Evolutionary conservation across 2,329 filamentous ascomycete species (phyloP).

Genomic region (Fusarium praegraminearum): DNA sequence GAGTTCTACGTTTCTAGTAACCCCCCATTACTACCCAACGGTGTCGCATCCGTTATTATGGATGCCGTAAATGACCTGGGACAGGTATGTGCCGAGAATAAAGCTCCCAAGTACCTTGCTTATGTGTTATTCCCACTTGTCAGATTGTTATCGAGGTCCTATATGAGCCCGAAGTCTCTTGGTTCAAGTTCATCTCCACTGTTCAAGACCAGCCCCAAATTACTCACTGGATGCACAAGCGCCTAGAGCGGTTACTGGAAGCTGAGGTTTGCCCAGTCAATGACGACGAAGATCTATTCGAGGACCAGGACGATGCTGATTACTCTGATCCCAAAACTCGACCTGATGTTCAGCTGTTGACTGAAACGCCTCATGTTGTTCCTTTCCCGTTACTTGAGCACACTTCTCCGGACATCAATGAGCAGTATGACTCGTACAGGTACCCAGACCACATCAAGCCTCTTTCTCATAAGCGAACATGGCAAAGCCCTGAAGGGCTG

Average conservation of each 20-base stretch:
- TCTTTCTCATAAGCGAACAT: conserved; percentile 39
- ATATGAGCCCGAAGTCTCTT: conserved; percentile 53
- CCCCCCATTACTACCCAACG: conserved; percentile 50
- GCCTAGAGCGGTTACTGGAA: conserved; percentile 39
- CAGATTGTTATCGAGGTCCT: conserved; percentile 49
- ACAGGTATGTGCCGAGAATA: conserved; percentile 24
- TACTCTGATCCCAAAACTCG: neutral
- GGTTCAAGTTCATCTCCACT: conserved; percentile 51
- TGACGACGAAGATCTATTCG: conserved; percentile 3
- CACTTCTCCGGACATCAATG: neutral
- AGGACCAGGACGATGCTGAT: neutral
- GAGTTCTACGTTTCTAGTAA: conserved; percentile 54
- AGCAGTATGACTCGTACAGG: conserved; percentile 34
- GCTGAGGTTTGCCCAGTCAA: conserved; percentile 29
- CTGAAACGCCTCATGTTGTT: conserved; percentile 35
- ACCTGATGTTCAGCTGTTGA: conserved; percentile 40
- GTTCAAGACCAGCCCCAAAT: conserved; percentile 25
- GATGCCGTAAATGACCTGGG: conserved; percentile 13
- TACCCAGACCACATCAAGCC: conserved; percentile 42
- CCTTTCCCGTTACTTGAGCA: conserved; percentile 41
- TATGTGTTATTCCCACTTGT: neutral
- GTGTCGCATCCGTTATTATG: conserved; percentile 47
- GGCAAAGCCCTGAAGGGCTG: conserved; percentile 43
- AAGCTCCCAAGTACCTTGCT: neutral
- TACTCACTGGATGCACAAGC: conserved; percentile 31